A percentile compares a stretch with the other conserved stretches of the same genome.
phyloP scores from a whole-genome alignment of 2,329 filamentous ascomycete species.

The Phyllachora maydis region DNA sequence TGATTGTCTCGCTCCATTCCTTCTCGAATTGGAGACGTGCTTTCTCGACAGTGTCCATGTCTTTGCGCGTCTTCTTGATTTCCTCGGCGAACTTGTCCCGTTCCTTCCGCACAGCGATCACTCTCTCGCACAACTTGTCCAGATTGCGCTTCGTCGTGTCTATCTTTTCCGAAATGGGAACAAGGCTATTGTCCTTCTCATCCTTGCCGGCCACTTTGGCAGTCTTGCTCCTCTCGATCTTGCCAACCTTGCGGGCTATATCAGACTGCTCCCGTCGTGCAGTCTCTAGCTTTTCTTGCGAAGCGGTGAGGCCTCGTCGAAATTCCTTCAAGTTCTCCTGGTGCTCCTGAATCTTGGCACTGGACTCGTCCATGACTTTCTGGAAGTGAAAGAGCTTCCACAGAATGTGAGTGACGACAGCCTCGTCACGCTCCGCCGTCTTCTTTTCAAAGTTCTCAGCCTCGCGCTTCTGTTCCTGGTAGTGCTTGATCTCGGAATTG shows the following conservation, averaged over 20 bases:
- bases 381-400: constrained; percentile 98
- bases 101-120: constrained; percentile 54
- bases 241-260: constrained; percentile 54
- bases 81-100: constrained; percentile 47
- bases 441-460: constrained; percentile 87
- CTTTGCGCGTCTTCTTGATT: constrained; percentile 57
- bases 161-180: constrained; percentile 87
- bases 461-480: constrained; percentile 89
- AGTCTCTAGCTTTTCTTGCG: constrained; percentile 58
- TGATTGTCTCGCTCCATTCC: constrained; percentile 67
- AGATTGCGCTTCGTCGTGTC: constrained; percentile 54
- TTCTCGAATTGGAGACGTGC: constrained; percentile 75
- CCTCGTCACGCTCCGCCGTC: constrained; percentile 73
- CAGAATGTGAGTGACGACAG: constrained; percentile 78
- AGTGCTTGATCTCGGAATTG: constrained; percentile 95
- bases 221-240: constrained; percentile 71
- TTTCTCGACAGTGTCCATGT: constrained; percentile 70
- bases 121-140: constrained; percentile 43
- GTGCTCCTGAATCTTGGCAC: constrained; percentile 73
- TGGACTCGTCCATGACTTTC: constrained; percentile 79
- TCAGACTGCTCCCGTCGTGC: constrained; percentile 69
- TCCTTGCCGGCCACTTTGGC: constrained; percentile 74
- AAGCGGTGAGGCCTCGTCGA: constrained; percentile 69
- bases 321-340: constrained; percentile 91
- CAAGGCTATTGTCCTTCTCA: constrained; percentile 63